Evolutionary conservation across 345 rosid species (phyloP), one percentile per base, ranked within the genome.

Genomic region (Camelina hispida): DNA sequence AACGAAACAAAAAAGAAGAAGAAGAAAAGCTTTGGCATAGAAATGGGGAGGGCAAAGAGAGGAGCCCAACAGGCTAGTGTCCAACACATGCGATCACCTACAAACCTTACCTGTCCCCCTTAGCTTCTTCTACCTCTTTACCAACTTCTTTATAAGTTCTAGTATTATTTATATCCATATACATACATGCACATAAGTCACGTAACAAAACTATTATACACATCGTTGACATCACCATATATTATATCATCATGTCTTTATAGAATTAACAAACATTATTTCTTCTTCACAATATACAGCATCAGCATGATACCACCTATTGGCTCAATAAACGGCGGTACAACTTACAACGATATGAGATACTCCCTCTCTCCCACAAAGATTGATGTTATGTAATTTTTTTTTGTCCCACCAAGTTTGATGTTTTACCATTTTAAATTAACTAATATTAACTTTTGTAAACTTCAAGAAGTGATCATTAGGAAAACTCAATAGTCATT

Each of bases 41-140:
- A 70, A 64, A 73, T 64, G 50, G 71, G 71, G 38, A 73, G 1
- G 23, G 58, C 71, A 73, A 73, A 65, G 58, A 73, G 77, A 73
- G 65, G 2, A 64, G 20, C 59, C 72, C 64, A 56, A 66, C 3
- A 56, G 51, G 51, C 66, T 74, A 65, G 15, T 66, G 57, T 74
- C 78, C 59, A 65, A 74, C 59, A 56, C 53, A 72, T 72, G 44
- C 40, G 8, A 40, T 51, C 52, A 72, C 53, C 62, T 62, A 54
- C 64, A 56, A 55, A 46, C n/a, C 58, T 73, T 44, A 74, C 59
- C 42, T 28, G 66, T 56, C 50, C 71, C 77, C 71, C 77, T 35
- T 46, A 55, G 48, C 70, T 20, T 63, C 77, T 0, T 25, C 30
- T 54, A 13, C 18, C 58, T 73, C 56, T 73, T 34, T 13, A 64